Conservation (phyloP, 306 rosid genomes). For the Delonix regia region DNA sequence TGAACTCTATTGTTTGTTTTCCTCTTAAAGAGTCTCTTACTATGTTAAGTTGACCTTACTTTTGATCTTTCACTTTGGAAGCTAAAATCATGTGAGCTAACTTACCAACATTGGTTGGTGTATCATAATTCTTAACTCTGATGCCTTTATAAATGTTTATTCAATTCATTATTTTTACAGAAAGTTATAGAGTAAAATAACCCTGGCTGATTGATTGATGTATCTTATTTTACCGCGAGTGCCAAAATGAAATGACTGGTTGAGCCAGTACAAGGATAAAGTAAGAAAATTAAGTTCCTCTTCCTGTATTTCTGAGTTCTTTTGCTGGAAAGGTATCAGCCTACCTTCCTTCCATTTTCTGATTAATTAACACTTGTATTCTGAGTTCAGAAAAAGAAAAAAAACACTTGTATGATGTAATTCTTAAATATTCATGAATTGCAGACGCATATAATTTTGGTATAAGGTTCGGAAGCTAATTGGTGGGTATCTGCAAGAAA, state of each 20-base stretch:
- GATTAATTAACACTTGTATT: slow-evolving; percentile 30
- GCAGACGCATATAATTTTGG: not conserved
- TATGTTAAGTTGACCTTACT: not conserved
- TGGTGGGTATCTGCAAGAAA: not conserved
- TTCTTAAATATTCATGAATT: not conserved
- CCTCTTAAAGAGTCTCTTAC: not conserved
- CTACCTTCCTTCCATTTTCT: not conserved
- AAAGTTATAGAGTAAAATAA: not conserved
- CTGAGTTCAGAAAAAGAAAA: too few species aligned
- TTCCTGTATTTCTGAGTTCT: not conserved
- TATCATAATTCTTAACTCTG: not conserved
- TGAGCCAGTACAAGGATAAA: too few species aligned
- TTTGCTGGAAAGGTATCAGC: slow-evolving; percentile 74
- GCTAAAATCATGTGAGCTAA: not conserved
- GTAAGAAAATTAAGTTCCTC: not conserved
- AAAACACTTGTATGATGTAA: not conserved
- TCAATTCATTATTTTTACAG: not conserved
- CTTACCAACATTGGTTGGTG: not conserved
- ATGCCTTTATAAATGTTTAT: not conserved
- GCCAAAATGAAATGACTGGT: not conserved
- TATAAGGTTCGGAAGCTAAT: not conserved
- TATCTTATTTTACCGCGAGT: too few species aligned
- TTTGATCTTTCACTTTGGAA: not conserved
- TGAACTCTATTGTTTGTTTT: not conserved
- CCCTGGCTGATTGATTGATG: not conserved